Evolutionary conservation across 768 basidiomycete species (phyloP).

Genomic region (Phylloporus scabripes): DNA sequence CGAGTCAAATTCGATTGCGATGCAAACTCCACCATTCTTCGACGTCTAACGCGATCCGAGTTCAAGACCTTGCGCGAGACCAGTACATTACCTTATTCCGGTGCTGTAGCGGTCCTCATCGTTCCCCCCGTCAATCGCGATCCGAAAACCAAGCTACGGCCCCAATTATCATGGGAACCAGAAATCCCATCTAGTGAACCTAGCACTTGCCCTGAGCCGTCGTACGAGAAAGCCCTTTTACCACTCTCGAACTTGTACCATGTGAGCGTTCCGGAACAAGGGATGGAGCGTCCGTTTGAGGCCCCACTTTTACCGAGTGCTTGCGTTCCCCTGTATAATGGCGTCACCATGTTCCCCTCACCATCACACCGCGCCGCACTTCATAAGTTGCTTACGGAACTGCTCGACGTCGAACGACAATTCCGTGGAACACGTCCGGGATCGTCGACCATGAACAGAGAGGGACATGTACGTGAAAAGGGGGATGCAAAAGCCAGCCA

Average conservation of each 20-base stretch:
- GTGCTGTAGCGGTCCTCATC: constrained; percentile 63
- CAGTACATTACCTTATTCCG: constrained; percentile 42
- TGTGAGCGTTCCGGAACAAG: background rate
- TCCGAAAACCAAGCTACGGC: constrained; percentile 40
- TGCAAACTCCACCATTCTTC: constrained; percentile 41
- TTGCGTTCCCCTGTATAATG: constrained; percentile 64
- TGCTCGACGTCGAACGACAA: constrained; percentile 45
- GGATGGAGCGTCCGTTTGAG: constrained; percentile 1
- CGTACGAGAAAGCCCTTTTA: constrained; percentile 19
- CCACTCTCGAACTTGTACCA: constrained; percentile 24
- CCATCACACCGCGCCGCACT: constrained; percentile 56
- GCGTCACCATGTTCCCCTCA: constrained; percentile 57
- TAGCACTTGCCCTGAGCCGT: background rate
- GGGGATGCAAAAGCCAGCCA: constrained; percentile 51
- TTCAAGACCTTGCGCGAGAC: constrained; percentile 45
- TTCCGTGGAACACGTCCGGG: constrained; percentile 10
- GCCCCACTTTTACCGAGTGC: constrained; percentile 24
- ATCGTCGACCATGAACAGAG: background rate
- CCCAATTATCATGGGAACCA: constrained; percentile 36
- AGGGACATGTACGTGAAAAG: background rate
- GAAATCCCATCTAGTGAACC: constrained; percentile 22
- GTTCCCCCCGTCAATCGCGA: constrained; percentile 61
- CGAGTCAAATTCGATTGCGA: constrained; percentile 3
- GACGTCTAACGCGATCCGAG: constrained; percentile 61
- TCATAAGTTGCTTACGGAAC: constrained; percentile 40